Conservation (phyloP, 179 eudicot genomes). For the Pouteria campechiana region DNA sequence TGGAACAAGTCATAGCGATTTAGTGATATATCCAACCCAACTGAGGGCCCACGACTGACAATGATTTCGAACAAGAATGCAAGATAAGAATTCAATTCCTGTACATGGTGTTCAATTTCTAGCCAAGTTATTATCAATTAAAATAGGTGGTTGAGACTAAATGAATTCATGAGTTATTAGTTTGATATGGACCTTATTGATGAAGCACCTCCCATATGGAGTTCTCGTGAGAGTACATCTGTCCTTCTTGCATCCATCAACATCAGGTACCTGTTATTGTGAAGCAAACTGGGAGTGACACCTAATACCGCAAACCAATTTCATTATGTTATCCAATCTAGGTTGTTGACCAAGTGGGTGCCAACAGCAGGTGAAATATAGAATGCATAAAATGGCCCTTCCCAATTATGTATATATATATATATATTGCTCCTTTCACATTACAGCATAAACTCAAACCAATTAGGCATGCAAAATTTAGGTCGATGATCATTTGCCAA, state of each 20-base stretch:
- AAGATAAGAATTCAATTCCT: constrained; percentile 83
- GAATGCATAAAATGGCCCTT: too few relatives aligned
- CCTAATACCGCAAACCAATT: too few relatives aligned
- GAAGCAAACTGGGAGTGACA: too few relatives aligned
- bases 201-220: constrained; percentile 80
- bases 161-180: not conserved
- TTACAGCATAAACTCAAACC: too few relatives aligned
- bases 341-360: too few relatives aligned
- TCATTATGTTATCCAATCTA: too few relatives aligned
- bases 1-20: constrained; percentile 89
- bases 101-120: constrained; percentile 7
- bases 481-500: too few relatives aligned
- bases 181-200: constrained; percentile 51
- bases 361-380: too few relatives aligned
- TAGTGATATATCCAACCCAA: constrained; percentile 78
- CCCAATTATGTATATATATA: too few relatives aligned
- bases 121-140: not conserved
- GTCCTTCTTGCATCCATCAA: constrained; percentile 57
- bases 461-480: too few relatives aligned
- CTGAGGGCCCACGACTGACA: constrained; percentile 63
- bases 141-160: not conserved
- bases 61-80: constrained; percentile 60
- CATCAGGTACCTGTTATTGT: constrained; percentile 82
- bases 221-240: constrained; percentile 86
- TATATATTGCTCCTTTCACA: too few relatives aligned